Conservation (phyloP, 805 yeast species). For the Yamadazyma paraphyllophila region DNA sequence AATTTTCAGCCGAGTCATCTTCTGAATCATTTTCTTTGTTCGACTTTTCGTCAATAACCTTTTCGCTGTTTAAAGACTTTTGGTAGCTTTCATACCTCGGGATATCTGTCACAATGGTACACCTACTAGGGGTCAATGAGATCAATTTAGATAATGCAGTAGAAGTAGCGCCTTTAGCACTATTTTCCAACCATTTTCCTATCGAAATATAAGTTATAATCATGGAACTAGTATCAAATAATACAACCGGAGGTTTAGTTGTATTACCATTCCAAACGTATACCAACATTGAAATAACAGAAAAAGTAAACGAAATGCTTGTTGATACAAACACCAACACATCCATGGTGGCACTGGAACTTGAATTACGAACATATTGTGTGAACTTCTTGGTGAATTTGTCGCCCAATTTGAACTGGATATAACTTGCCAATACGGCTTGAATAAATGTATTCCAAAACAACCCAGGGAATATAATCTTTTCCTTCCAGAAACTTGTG, state of each 20-base stretch:
- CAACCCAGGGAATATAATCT: slow-evolving; percentile 55
- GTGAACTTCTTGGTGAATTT: slow-evolving; percentile 64
- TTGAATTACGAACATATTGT: slow-evolving; percentile 61
- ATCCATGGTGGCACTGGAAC: slow-evolving; percentile 80
- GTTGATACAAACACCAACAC: slow-evolving; percentile 84
- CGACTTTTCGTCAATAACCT: slow-evolving; percentile 5
- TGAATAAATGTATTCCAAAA: slow-evolving; percentile 63
- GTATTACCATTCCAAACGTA: slow-evolving; percentile 43
- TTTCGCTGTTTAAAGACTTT: slow-evolving; percentile 6
- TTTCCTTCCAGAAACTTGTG: slow-evolving; percentile 29
- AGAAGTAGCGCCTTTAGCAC: slow-evolving; percentile 92
- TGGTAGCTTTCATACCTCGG: slow-evolving; percentile 21
- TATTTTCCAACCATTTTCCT: slow-evolving; percentile 89
- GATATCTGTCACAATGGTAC: slow-evolving; percentile 56
- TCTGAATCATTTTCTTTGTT: too few relatives aligned
- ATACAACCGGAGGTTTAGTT: slow-evolving; percentile 56
- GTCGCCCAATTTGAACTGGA: slow-evolving; percentile 66
- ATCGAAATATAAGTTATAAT: slow-evolving; percentile 76
- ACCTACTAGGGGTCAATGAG: slow-evolving; percentile 75
- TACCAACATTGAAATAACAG: slow-evolving; percentile 58
- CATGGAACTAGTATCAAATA: slow-evolving; percentile 89
- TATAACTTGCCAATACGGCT: slow-evolving; percentile 52
- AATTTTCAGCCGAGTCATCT: slow-evolving; percentile 14
- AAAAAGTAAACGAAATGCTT: slow-evolving; percentile 70
- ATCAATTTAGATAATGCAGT: slow-evolving; percentile 79